Base-by-base conservation (phyloP, 2,329 filamentous ascomycete species). In the Phialophora expanda region DNA sequence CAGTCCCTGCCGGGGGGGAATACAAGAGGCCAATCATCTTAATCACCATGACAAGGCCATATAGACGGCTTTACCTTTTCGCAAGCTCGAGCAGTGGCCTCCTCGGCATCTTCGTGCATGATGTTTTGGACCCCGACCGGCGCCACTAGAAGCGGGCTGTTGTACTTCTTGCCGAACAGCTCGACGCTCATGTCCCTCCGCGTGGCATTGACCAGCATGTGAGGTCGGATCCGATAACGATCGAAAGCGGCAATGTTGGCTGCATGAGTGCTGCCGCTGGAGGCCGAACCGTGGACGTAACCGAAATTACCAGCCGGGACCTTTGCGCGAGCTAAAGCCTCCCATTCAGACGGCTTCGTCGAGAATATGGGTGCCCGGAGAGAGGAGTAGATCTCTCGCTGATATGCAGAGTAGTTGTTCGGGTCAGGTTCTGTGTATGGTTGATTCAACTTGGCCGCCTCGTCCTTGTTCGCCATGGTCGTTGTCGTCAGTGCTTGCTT, bases 51-150 rank as follows among this genome's bases (percentile, higher is more conserved):
- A n/a, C 17, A n/a, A 17, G 8, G 38, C 2, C 38, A 44, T 20
- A n/a, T 12, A n/a, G 38, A 44, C 2, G 38, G 3, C 8, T 24
- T 55, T 11, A 55, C 53, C 11, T 84, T 81, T 1, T 81, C 80
- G 59, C 86, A 89, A 0, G 87, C 88, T 11, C 79, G 76, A 0
- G 89, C 87, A 0, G 86, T 84, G 0, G 87, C 89, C 0, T 82
- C 78, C 71, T 92, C 90, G 3, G 81, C 85, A 68, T 90, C 85
- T 0, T 76, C 73, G 70, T 92, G 89, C 73, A 89, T 87, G 48
- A 90, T 87, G 1, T 79, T 80, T 72, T 92, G 89, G 0, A 91
- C 88, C 0, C 90, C 89, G 0, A 92, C 82, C 0, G 90, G 90
- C 0, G 89, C 89, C 69, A 89, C 83, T 0, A 90, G 74, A 1